Evolutionary conservation across 2,329 filamentous ascomycete species (phyloP).

Genomic region (Paraphaeosphaeria sporulosa): DNA sequence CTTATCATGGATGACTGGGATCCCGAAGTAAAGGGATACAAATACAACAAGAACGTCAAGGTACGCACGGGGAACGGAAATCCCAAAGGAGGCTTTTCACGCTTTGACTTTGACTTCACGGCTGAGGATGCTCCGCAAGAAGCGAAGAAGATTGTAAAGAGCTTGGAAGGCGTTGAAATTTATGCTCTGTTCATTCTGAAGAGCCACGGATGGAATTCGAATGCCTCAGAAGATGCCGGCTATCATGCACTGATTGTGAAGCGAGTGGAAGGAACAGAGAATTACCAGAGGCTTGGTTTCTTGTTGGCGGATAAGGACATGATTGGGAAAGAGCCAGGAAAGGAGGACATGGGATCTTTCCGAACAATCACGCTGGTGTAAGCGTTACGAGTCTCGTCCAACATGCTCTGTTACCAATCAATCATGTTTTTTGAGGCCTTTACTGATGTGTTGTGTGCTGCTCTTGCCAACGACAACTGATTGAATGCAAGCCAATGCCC

Average conservation of each 20-base stretch:
- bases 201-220: background rate
- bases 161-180: conserved; percentile 15
- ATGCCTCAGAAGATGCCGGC: background rate
- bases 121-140: conserved; percentile 13
- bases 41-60: conserved; percentile 9
- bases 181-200: conserved; percentile 16
- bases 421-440: background rate
- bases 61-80: conserved; percentile 15
- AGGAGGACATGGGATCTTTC: background rate
- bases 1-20: conserved; percentile 8
- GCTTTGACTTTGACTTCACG: conserved; percentile 17
- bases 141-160: conserved; percentile 15
- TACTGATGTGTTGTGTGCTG: background rate
- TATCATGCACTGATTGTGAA: conserved; percentile 14
- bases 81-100: conserved; percentile 6
- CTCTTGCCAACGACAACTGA: too few relatives aligned
- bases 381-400: background rate
- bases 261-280: conserved; percentile 3
- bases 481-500: too few relatives aligned
- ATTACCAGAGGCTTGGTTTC: conserved; percentile 14
- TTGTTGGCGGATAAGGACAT: background rate
- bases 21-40: conserved; percentile 9
- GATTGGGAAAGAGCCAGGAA: conserved; percentile 4
- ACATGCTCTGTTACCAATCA: background rate
- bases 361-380: conserved; percentile 4